phyloP scores from a whole-genome alignment of 1,139 yeast species.

The Nadsonia commutata region DNA sequence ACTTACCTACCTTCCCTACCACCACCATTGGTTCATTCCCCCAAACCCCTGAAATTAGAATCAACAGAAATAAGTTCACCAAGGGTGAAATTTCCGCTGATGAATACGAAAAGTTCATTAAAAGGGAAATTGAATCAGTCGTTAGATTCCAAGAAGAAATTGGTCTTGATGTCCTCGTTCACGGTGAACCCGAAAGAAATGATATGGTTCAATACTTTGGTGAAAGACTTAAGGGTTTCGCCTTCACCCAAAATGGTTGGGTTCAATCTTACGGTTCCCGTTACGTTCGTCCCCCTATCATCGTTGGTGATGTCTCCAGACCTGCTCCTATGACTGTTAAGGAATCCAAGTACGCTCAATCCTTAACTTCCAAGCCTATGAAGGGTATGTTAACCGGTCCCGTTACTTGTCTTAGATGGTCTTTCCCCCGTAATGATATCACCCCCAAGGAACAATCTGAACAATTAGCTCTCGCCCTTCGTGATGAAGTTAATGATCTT shows the following conservation, averaged over 20 bases:
- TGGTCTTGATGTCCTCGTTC: constrained; percentile 94
- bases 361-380: constrained; percentile 87
- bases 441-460: constrained; percentile 89
- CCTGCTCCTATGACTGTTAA: constrained; percentile 97
- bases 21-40: constrained; percentile 99
- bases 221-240: constrained; percentile 95
- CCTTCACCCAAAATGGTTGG: constrained; percentile 98
- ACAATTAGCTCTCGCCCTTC: constrained; percentile 93
- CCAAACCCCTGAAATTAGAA: constrained; percentile 97
- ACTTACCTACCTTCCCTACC: constrained; percentile 97
- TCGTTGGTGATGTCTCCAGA: constrained; percentile 98
- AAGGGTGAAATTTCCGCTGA: constrained; percentile 93
- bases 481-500: constrained; percentile 96
- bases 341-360: constrained; percentile 98
- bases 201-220: constrained; percentile 99
- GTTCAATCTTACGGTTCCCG: constrained; percentile 99
- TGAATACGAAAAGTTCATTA: constrained; percentile 90
- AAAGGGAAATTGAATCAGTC: constrained; percentile 88
- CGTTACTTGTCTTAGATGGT: constrained; percentile 98
- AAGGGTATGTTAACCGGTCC: constrained; percentile 99
- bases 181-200: constrained; percentile 99
- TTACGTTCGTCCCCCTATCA: constrained; percentile 98
- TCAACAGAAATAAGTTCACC: constrained; percentile 94
- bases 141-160: constrained; percentile 98
- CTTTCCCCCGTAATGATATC: constrained; percentile 99